These are phyloP conservation scores for Scheffersomyces stambukii DNA, from an alignment of 1,139 yeast species.

Conservation along the genomic window DNA sequence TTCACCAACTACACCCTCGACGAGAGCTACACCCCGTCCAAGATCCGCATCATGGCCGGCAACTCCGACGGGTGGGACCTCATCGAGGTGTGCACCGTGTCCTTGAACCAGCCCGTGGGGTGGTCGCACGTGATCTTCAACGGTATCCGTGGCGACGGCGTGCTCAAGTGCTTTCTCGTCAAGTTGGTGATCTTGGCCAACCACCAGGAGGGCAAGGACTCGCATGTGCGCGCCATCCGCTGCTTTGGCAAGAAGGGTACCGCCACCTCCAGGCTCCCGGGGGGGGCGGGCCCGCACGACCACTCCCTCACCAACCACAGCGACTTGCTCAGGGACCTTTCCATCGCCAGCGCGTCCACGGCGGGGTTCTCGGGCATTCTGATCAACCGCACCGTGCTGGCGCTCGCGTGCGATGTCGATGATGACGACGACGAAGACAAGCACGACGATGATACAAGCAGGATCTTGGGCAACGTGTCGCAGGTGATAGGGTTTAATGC, in stretches of 20 bases:
- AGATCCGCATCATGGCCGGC: slow-evolving; percentile 72
- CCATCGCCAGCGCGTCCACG: slow-evolving; percentile 22
- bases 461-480: slow-evolving; percentile 32
- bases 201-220: slow-evolving; percentile 95
- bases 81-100: slow-evolving; percentile 65
- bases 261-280: slow-evolving; percentile 1
- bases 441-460: slow-evolving; percentile 10
- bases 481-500: slow-evolving; percentile 40
- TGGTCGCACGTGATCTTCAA: slow-evolving; percentile 78
- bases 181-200: slow-evolving; percentile 70
- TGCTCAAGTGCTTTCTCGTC: slow-evolving; percentile 69
- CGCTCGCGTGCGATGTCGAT: slow-evolving; percentile 5
- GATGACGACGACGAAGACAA: slow-evolving; percentile 11
- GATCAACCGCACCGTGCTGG: slow-evolving; percentile 25
- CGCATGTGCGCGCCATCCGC: slow-evolving; percentile 73
- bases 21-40: slow-evolving; percentile 90
- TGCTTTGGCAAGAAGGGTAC: slow-evolving; percentile 34
- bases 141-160: slow-evolving; percentile 53
- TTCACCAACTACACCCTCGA: slow-evolving; percentile 67
- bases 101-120: slow-evolving; percentile 71
- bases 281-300: slow-evolving; percentile 2
- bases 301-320: slow-evolving; percentile 14
- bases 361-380: slow-evolving; percentile 27
- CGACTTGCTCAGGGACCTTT: slow-evolving; percentile 27
- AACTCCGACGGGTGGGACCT: slow-evolving; percentile 79